Evolutionary conservation across 192 early-diverging fungal genomes (phyloP).

Genomic region (Geranomyces variabilis): DNA sequence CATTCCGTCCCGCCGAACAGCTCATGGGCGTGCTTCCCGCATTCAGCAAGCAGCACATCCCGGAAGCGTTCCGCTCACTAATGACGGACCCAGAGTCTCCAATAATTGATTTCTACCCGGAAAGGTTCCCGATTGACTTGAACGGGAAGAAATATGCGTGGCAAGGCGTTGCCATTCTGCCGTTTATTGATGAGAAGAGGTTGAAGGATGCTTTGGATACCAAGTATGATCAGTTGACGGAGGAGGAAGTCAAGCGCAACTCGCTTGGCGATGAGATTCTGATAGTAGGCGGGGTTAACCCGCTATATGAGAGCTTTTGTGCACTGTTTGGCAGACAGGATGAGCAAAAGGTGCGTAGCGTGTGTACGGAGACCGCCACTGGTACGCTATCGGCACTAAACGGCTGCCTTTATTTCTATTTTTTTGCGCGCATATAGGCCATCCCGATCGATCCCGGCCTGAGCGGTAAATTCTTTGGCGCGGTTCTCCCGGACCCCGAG

Average conservation of each 20-base stretch:
- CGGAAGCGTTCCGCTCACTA: conserved; percentile 75
- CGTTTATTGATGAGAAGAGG: conserved; percentile 93
- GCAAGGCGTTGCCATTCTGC: conserved; percentile 98
- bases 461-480: conserved; percentile 40
- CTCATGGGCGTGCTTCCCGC: conserved; percentile 98
- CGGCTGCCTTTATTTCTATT: no score
- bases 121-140: conserved; percentile 87
- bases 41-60: conserved; percentile 81
- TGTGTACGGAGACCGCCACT: no score
- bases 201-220: conserved; percentile 79
- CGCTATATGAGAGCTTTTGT: conserved; percentile 49
- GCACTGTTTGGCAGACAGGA: conserved; percentile 39
- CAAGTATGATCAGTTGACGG: conserved; percentile 42
- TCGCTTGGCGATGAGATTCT: conserved; percentile 48
- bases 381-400: no score
- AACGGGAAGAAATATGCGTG: conserved; percentile 99
- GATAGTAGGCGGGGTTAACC: conserved; percentile 36
- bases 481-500: conserved; percentile 46
- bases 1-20: conserved; percentile 97
- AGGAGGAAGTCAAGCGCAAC: conserved; percentile 52
- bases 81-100: conserved; percentile 85
- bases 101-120: conserved; percentile 95
- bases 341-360: conserved; percentile 12
- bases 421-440: no score
- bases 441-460: conserved; percentile 39